Evolutionary conservation across 2,329 filamentous ascomycete species (phyloP).

Genomic region (Phaeomoniella chlamydospora): DNA sequence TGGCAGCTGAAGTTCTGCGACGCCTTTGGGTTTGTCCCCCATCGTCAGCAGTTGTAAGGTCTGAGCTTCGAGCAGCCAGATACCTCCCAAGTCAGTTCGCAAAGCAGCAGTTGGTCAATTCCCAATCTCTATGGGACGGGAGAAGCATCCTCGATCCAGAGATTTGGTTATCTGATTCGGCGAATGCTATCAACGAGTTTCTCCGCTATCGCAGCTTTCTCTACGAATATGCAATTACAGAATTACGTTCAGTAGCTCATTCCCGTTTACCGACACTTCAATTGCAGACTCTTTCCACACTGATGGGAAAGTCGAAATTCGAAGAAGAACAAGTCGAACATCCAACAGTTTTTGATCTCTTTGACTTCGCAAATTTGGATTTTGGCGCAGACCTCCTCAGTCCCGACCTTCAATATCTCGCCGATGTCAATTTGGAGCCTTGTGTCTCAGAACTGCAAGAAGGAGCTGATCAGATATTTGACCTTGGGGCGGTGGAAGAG

Average conservation of each 20-base stretch:
- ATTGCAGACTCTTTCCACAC: constrained; percentile 46
- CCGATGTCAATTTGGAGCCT: constrained; percentile 50
- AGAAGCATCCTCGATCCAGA: constrained; percentile 42
- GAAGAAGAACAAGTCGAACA: constrained; percentile 53
- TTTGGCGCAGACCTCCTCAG: constrained; percentile 31
- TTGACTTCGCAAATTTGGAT: constrained; percentile 70
- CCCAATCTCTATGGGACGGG: constrained; percentile 61
- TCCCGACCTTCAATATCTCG: constrained; percentile 45
- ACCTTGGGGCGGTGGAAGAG: constrained; percentile 57
- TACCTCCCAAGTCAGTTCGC: constrained; percentile 67
- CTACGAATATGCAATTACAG: constrained; percentile 72
- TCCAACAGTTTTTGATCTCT: constrained; percentile 75
- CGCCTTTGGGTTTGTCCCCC: constrained; percentile 74
- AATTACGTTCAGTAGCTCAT: constrained; percentile 65
- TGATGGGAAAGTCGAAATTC: constrained; percentile 59
- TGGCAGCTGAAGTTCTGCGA: constrained; percentile 58
- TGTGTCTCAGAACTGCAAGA: constrained; percentile 50
- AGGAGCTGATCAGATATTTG: constrained; percentile 37
- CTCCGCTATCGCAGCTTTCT: constrained; percentile 61
- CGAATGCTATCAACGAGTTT: constrained; percentile 60
- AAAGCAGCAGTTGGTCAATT: constrained; percentile 55
- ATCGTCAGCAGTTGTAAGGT: constrained; percentile 59
- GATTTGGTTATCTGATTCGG: constrained; percentile 56
- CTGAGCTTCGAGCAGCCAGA: constrained; percentile 65
- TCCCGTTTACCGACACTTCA: constrained; percentile 57